These are phyloP conservation scores for Calycina herbarum DNA, from an alignment of 2,329 filamentous ascomycete species.

Conservation along the genomic window DNA sequence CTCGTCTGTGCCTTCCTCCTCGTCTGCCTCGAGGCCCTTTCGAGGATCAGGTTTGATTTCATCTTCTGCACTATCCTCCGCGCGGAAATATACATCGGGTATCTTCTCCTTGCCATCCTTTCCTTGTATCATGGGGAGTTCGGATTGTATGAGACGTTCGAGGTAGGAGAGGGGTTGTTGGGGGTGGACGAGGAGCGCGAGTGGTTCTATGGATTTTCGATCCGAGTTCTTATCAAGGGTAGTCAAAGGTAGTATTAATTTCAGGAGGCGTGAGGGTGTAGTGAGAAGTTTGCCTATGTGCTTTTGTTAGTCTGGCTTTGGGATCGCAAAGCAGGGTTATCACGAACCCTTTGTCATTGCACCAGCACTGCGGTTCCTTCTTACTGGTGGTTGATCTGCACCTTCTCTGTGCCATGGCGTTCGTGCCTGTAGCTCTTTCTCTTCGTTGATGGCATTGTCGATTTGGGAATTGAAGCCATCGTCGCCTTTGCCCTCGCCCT, in stretches of 20 bases:
- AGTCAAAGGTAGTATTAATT: slow-evolving; percentile 75
- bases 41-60: slow-evolving; percentile 43
- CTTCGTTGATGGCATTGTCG: slow-evolving; percentile 40
- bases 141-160: slow-evolving; percentile 83
- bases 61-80: slow-evolving; percentile 70
- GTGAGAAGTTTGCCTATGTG: slow-evolving; percentile 70
- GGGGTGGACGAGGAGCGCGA: slow-evolving; percentile 83
- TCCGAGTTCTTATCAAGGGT: slow-evolving; percentile 59
- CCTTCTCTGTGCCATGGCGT: slow-evolving; percentile 68
- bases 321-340: background rate
- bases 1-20: slow-evolving; percentile 47
- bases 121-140: slow-evolving; percentile 65
- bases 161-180: slow-evolving; percentile 91
- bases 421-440: slow-evolving; percentile 56
- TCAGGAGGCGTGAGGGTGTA: slow-evolving; percentile 76
- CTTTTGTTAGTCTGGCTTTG: background rate
- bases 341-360: slow-evolving; percentile 63
- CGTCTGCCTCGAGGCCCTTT: slow-evolving; percentile 38
- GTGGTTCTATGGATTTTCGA: slow-evolving; percentile 73
- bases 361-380: slow-evolving; percentile 44
- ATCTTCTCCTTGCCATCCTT: slow-evolving; percentile 66
- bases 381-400: slow-evolving; percentile 56
- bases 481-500: slow-evolving; percentile 33
- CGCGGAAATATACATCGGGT: slow-evolving; percentile 75
- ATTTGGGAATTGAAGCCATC: slow-evolving; percentile 40